Percentiles rank a stretch among this genome's conserved stretches.
Conservation (phyloP, 805 yeast species). For the Pichia paraexigua region DNA sequence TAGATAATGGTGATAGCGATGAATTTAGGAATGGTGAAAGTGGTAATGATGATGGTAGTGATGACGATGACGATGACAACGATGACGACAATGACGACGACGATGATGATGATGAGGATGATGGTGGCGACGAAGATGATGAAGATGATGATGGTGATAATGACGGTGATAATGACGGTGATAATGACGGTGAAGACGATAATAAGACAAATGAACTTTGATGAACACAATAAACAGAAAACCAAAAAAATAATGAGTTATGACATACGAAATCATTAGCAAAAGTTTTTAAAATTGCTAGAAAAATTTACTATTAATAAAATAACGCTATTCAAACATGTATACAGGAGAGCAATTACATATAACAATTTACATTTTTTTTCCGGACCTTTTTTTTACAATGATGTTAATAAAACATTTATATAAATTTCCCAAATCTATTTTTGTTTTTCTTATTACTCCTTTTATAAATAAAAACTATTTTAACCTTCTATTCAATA, state of each 20-base stretch:
- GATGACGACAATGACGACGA: conserved; percentile 1
- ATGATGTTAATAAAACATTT: too few species aligned
- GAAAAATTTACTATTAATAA: too few species aligned
- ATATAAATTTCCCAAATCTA: too few species aligned
- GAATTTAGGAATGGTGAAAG: conserved; percentile 29
- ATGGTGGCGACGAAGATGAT: background rate
- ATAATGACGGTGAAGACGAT: background rate
- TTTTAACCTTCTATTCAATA: too few species aligned
- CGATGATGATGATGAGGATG: background rate
- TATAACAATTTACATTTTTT: too few species aligned
- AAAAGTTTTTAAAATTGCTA: too few species aligned
- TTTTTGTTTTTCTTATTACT: too few species aligned
- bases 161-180: too few species aligned
- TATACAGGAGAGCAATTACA: too few species aligned
- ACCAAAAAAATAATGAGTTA: background rate
- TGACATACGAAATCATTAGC: background rate
- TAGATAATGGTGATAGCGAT: conserved; percentile 35
- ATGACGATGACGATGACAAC: conserved; percentile 1
- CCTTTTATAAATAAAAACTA: too few species aligned
- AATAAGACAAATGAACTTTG: background rate
- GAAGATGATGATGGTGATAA: background rate
- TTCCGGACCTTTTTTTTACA: too few species aligned
- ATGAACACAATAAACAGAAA: background rate
- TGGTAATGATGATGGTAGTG: conserved; percentile 12
- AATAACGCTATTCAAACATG: too few species aligned